phyloP scores from a whole-genome alignment of 2,329 filamentous ascomycete genomes.

The Ilyonectria sp. region DNA sequence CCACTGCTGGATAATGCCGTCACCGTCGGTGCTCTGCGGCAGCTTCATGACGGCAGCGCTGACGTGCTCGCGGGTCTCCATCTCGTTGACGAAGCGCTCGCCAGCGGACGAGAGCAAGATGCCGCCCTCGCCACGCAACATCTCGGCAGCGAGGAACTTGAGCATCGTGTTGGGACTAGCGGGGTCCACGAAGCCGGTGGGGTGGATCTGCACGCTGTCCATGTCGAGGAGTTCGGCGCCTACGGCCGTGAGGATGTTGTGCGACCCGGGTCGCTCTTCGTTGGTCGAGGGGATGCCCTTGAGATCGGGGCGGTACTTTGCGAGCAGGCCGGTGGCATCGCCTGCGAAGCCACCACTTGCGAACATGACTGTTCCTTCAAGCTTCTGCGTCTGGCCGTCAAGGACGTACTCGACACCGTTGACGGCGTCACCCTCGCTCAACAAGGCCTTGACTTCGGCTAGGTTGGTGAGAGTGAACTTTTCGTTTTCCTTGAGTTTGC shows the following conservation, averaged over 20 bases:
- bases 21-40: constrained; percentile 47
- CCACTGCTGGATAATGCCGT: constrained; percentile 65
- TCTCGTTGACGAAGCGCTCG: constrained; percentile 73
- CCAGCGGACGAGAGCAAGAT: constrained; percentile 65
- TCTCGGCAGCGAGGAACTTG: constrained; percentile 76
- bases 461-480: constrained; percentile 67
- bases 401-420: constrained; percentile 67
- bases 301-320: constrained; percentile 71
- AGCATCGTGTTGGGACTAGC: constrained; percentile 59
- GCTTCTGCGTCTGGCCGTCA: constrained; percentile 54
- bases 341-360: constrained; percentile 75
- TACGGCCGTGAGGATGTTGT: constrained; percentile 58
- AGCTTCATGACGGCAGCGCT: constrained; percentile 66
- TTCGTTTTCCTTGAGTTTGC: constrained; percentile 62
- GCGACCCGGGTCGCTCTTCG: constrained; percentile 69
- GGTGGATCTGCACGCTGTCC: constrained; percentile 75
- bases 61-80: constrained; percentile 71
- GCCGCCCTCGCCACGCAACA: constrained; percentile 74
- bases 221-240: constrained; percentile 65
- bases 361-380: constrained; percentile 69
- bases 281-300: constrained; percentile 74
- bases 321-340: constrained; percentile 70
- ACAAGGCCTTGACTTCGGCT: constrained; percentile 67
- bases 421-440: constrained; percentile 56
- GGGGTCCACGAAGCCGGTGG: constrained; percentile 75